Evolutionary conservation across 2,329 filamentous ascomycete species (phyloP).

Genomic region (Ceratocystis cubensis): DNA sequence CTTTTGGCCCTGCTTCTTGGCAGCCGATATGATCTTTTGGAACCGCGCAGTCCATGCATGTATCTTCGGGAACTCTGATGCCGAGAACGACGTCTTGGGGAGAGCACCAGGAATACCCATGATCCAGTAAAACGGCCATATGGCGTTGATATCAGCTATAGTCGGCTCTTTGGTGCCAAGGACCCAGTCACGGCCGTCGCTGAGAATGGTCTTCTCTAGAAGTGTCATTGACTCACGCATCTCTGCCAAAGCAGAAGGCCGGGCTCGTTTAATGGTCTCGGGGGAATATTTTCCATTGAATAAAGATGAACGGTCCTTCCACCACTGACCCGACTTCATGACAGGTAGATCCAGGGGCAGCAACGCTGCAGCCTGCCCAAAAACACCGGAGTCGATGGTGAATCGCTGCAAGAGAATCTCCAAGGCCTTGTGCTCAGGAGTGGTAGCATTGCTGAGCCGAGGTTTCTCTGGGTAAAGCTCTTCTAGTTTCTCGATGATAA

Average conservation of each 20-base stretch:
- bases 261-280: slow-evolving; percentile 25
- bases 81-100: slow-evolving; percentile 39
- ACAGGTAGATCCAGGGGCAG: slow-evolving; percentile 45
- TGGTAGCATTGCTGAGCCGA: slow-evolving; percentile 30
- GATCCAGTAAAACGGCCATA: slow-evolving; percentile 59
- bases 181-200: slow-evolving; percentile 55
- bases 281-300: slow-evolving; percentile 24
- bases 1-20: slow-evolving; percentile 27
- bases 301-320: slow-evolving; percentile 41
- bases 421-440: slow-evolving; percentile 24
- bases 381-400: slow-evolving; percentile 45
- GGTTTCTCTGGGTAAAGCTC: slow-evolving; percentile 36
- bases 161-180: slow-evolving; percentile 39
- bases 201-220: slow-evolving; percentile 50
- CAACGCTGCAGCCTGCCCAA: slow-evolving; percentile 39
- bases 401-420: slow-evolving; percentile 42
- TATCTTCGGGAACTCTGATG: slow-evolving; percentile 42
- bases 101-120: slow-evolving; percentile 42
- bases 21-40: slow-evolving; percentile 34
- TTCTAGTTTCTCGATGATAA: slow-evolving; percentile 55
- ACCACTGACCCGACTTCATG: slow-evolving; percentile 45
- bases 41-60: slow-evolving; percentile 56
- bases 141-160: slow-evolving; percentile 55
- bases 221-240: slow-evolving; percentile 43
- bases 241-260: slow-evolving; percentile 45